Percentiles rank a stretch among this genome's conserved stretches.
These are phyloP conservation scores for Omphalea diandra DNA, from an alignment of 441 rosid species.

Conservation along the genomic window DNA sequence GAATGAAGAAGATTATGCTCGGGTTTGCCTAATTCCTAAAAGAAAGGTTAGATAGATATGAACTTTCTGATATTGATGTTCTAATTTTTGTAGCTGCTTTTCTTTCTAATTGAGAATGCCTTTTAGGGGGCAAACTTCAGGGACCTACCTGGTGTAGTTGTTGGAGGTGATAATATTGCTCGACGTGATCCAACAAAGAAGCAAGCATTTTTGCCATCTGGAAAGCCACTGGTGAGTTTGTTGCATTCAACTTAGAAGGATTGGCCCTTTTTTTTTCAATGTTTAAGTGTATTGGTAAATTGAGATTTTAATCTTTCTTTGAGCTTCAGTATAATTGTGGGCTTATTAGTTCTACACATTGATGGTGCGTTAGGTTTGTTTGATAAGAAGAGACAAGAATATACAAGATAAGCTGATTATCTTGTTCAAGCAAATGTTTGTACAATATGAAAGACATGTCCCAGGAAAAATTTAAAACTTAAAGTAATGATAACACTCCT, in stretches of 20 bases:
- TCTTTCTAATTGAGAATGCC: conserved; percentile 29
- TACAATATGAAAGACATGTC: too few relatives aligned
- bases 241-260: neutral
- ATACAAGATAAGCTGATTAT: too few relatives aligned
- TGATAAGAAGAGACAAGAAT: neutral
- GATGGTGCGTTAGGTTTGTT: too few relatives aligned
- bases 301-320: neutral
- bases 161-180: conserved; percentile 62
- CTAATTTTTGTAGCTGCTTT: neutral
- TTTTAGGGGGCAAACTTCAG: conserved; percentile 85
- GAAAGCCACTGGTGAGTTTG: conserved; percentile 69
- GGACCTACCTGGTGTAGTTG: conserved; percentile 78
- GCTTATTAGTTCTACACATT: neutral
- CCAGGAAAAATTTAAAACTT: too few relatives aligned
- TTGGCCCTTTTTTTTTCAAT: neutral
- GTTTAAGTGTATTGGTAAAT: neutral
- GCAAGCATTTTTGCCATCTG: conserved; percentile 64
- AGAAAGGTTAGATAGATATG: conserved; percentile 53
- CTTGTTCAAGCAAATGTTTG: too few relatives aligned
- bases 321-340: neutral
- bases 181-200: conserved; percentile 50
- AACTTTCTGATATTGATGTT: neutral
- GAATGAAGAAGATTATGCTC: conserved; percentile 53
- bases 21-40: conserved; percentile 84
- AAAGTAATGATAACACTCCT: too few relatives aligned